Percentiles rank a stretch among this genome's conserved stretches.
Evolutionary conservation across 306 rosid species (phyloP).

Genomic region (Trifolium fragiferum): DNA sequence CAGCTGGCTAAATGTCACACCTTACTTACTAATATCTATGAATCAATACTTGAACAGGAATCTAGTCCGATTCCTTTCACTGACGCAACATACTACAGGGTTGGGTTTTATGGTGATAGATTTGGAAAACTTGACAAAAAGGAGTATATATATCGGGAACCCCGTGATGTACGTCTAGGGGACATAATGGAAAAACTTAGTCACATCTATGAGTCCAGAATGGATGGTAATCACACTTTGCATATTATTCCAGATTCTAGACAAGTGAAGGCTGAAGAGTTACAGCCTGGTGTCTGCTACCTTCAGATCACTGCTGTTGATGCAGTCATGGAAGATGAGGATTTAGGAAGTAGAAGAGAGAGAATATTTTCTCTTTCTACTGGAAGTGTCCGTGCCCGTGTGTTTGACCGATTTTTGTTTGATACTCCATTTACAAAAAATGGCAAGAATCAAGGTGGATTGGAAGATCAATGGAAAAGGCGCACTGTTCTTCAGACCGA

Average conservation of each 20-base stretch:
- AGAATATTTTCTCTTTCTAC: conserved; percentile 93
- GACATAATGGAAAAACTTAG: conserved; percentile 99
- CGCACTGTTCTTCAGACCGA: conserved; percentile 93
- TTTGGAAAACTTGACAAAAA: conserved; percentile 87
- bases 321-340: conserved; percentile 97
- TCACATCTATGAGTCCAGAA: conserved; percentile 86
- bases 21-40: conserved; percentile 78
- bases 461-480: conserved; percentile 99
- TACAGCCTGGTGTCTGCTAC: conserved; percentile 95
- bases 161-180: conserved; percentile 95
- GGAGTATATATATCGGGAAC: conserved; percentile 92
- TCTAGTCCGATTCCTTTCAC: conserved; percentile 96
- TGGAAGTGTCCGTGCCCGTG: conserved; percentile 93
- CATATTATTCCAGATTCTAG: conserved; percentile 94
- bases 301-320: conserved; percentile 98
- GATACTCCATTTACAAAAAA: conserved; percentile 97
- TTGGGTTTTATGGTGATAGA: conserved; percentile 90
- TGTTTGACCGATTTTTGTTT: conserved; percentile 94
- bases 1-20: conserved; percentile 96
- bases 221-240: conserved; percentile 89
- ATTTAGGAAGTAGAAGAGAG: conserved; percentile 95
- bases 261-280: conserved; percentile 96
- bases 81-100: conserved; percentile 96
- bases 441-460: conserved; percentile 96
- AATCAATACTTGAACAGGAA: conserved; percentile 95